Evolutionary conservation across 176 grass and related monocot species (phyloP), one percentile per base, ranked within the genome.

Genomic region (Ananas comosus): DNA sequence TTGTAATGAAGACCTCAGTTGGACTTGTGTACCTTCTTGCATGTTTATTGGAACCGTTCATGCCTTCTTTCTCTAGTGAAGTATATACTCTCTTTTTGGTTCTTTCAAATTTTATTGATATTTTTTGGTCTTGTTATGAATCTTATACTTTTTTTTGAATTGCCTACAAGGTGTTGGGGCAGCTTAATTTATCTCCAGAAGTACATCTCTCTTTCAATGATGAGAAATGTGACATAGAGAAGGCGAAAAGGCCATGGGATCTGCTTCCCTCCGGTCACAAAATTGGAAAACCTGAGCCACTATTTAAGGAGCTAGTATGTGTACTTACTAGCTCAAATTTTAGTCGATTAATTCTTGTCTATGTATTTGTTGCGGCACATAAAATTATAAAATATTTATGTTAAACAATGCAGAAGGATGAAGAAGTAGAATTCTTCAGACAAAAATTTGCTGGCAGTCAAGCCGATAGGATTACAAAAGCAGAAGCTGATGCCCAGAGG

Each of bases 1-100:
- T 93, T 78, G 94, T 97, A 59, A 85, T 97, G 81, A 97, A 90
- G 84, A 93, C 94, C 72, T 81, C 94, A 83, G 74, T 86, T 75
- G 89, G 89, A 72, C 82, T 92, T 81, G 94, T 97, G 24, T 93
- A 90, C 68, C 87, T 97, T 80, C 84, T 97, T 75, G 87, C 94
- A 58, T 90, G 86, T 83, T 77, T 92, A 12, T 81, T 97, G 67
- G 89, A 92, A 63, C 89, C 88, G 51, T 96, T 96, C 73, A 91
- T 96, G 80, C 87, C 88, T 19, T 88, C 88, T 50, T 88, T 91
- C 65, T 85, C 88, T 65, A 80, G 74, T 68, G 77, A 88, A 71
- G 91, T 96, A 50, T 7, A 70, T 48, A 17, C 61, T 78, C 63
- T 3, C 76, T 50, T 53, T 64, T 54, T 27, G n/a, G 16, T 13